Evolutionary conservation across 192 early-diverging fungal species (phyloP).

Genomic region (Backusella luteola): DNA sequence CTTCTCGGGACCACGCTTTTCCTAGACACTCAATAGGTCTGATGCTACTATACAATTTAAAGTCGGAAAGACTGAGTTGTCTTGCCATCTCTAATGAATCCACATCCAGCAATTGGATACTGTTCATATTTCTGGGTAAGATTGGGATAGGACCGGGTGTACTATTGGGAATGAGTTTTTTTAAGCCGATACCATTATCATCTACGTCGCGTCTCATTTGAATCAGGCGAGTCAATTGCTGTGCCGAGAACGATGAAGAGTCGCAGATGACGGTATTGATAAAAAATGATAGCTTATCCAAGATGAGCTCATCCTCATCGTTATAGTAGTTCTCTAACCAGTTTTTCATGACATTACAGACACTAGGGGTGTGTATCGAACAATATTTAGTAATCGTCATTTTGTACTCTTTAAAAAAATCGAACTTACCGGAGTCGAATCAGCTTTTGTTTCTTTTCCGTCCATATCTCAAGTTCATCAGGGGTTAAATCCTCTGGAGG

Average conservation of each 20-base stretch:
- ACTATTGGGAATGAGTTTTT: constrained; percentile 63
- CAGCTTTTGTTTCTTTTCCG: constrained; percentile 85
- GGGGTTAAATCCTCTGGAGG: constrained; percentile 68
- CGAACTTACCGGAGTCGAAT: constrained; percentile 66
- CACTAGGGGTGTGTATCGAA: constrained; percentile 37
- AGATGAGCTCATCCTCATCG: constrained; percentile 68
- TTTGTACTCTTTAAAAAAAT: neutral
- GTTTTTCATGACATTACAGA: constrained; percentile 91
- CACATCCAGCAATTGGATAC: constrained; percentile 80
- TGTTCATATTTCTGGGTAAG: constrained; percentile 74
- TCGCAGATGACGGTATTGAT: constrained; percentile 68
- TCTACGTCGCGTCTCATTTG: constrained; percentile 58
- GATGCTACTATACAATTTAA: constrained; percentile 75
- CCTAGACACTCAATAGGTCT: constrained; percentile 85
- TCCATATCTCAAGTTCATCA: constrained; percentile 77
- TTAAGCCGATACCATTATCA: constrained; percentile 51
- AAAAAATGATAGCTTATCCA: constrained; percentile 75
- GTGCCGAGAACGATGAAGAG: constrained; percentile 63
- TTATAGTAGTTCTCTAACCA: constrained; percentile 95
- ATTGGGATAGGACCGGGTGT: constrained; percentile 73
- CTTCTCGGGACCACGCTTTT: constrained; percentile 78
- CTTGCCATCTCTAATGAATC: constrained; percentile 93
- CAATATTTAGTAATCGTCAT: neutral
- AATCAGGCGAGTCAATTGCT: constrained; percentile 74
- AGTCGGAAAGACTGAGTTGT: constrained; percentile 91